Evolutionary conservation across 306 rosid genomes (phyloP).

Genomic region (Ammopiptanthus mongolicus): DNA sequence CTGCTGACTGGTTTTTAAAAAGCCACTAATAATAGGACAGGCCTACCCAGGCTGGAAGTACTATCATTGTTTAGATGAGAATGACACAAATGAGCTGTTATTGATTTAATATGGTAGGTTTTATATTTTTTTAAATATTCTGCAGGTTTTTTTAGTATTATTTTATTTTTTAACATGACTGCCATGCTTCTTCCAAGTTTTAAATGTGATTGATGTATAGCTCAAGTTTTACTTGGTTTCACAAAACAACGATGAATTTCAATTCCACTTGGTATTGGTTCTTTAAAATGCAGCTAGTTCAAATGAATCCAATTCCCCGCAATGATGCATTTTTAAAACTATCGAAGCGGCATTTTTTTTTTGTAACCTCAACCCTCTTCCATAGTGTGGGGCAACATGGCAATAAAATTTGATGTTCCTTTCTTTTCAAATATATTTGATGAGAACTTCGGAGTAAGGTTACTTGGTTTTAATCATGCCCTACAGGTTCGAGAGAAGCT

Average conservation of each 20-base stretch:
- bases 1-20: too few species aligned
- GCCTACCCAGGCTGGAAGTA: background rate
- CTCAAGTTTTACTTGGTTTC: background rate
- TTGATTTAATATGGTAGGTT: too few species aligned
- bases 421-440: background rate
- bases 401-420: background rate
- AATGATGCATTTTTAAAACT: background rate
- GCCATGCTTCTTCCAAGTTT: too few species aligned
- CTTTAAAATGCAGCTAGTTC: background rate
- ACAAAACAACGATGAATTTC: background rate
- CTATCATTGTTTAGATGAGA: too few species aligned
- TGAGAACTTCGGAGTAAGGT: slow-evolving; percentile 9
- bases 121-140: too few species aligned
- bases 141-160: too few species aligned
- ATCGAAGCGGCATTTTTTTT: background rate
- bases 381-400: background rate
- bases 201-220: background rate
- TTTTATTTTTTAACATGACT: background rate
- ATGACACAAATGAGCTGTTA: too few species aligned
- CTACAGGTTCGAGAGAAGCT: slow-evolving; percentile 80
- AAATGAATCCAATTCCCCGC: background rate
- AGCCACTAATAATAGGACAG: too few species aligned
- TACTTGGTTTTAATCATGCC: slow-evolving; percentile 19
- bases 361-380: background rate
- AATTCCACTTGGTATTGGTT: background rate